phyloP scores from a whole-genome alignment of 805 yeast species.

The Lipomyces kockii region DNA sequence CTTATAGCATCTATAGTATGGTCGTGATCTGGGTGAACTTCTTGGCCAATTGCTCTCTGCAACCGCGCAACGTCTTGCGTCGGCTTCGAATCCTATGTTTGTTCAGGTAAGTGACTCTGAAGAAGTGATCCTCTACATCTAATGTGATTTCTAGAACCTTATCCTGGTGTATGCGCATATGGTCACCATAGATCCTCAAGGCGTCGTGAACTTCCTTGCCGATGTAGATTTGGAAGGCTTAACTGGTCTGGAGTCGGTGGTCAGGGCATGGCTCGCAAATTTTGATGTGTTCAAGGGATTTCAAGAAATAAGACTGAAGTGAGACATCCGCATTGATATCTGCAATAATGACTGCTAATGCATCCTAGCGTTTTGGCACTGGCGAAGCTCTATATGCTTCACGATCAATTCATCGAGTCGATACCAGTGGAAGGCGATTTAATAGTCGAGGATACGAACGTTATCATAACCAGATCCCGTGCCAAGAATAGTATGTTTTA shows the following conservation, averaged over 20 bases:
- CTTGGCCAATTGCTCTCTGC: conserved; percentile 69
- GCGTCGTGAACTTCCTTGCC: conserved; percentile 65
- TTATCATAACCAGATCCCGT: conserved; percentile 87
- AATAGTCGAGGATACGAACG: conserved; percentile 61
- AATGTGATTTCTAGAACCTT: conserved; percentile 52
- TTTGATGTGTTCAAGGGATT: conserved; percentile 82
- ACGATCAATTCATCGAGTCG: conserved; percentile 56
- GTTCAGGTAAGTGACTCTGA: conserved; percentile 52
- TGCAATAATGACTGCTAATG: conserved; percentile 43
- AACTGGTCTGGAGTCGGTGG: conserved; percentile 58
- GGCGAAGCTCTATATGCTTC: conserved; percentile 63
- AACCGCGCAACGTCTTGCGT: conserved; percentile 65
- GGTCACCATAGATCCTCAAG: conserved; percentile 63
- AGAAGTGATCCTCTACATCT: not conserved
- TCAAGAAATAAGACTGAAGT: conserved; percentile 63
- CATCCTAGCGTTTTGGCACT: conserved; percentile 60
- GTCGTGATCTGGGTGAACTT: conserved; percentile 48
- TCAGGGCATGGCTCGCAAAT: conserved; percentile 82
- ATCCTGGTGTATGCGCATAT: conserved; percentile 76
- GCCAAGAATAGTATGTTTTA: conserved; percentile 51
- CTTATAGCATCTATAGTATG: conserved; percentile 29
- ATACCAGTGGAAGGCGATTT: conserved; percentile 76
- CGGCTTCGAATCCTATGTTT: conserved; percentile 71
- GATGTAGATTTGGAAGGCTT: conserved; percentile 34
- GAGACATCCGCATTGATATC: not conserved